A percentile compares a stretch with the other conserved stretches of the same genome.
Evolutionary conservation across 805 yeast genomes (phyloP).

Genomic region (Cephaloascus albidus): DNA sequence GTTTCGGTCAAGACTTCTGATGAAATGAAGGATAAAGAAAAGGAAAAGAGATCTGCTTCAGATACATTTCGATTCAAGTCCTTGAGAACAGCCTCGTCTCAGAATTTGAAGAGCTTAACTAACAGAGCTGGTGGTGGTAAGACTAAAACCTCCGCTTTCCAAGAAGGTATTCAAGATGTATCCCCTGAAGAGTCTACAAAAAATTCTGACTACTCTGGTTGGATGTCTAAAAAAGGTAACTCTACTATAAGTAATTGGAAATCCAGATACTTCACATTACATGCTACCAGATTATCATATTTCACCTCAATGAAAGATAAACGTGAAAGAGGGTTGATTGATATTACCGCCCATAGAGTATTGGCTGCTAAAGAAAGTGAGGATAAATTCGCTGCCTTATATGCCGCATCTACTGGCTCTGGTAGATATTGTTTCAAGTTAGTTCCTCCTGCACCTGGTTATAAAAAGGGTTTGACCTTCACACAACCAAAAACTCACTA

Average conservation of each 20-base stretch:
- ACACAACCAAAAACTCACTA: slow-evolving; percentile 95
- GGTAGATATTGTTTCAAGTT: slow-evolving; percentile 91
- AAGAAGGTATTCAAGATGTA: slow-evolving; percentile 76
- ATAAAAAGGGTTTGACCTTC: slow-evolving; percentile 87
- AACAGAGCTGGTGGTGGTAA: slow-evolving; percentile 32
- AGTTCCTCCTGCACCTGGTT: slow-evolving; percentile 97
- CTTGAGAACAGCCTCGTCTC: slow-evolving; percentile 44
- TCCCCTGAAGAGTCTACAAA: slow-evolving; percentile 73
- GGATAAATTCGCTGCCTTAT: slow-evolving; percentile 75
- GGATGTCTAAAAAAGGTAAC: slow-evolving; percentile 93
- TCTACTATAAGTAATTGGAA: slow-evolving; percentile 88
- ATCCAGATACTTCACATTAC: slow-evolving; percentile 74
- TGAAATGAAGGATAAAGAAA: slow-evolving; percentile 8
- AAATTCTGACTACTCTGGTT: slow-evolving; percentile 74
- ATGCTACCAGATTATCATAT: slow-evolving; percentile 89
- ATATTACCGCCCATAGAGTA: slow-evolving; percentile 90
- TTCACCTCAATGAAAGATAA: slow-evolving; percentile 71
- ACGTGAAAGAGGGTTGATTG: slow-evolving; percentile 87
- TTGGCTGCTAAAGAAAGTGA: slow-evolving; percentile 70
- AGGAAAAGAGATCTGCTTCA: slow-evolving; percentile 18
- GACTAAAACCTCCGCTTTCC: slow-evolving; percentile 67
- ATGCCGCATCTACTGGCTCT: slow-evolving; percentile 88
- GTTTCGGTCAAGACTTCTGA: slow-evolving; percentile 36
- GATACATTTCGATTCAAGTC: slow-evolving; percentile 44
- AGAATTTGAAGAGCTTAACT: slow-evolving; percentile 35